These are phyloP conservation scores for Mortierella claussenii DNA, from an alignment of 192 early-diverging fungal species.

Conservation along the genomic window DNA sequence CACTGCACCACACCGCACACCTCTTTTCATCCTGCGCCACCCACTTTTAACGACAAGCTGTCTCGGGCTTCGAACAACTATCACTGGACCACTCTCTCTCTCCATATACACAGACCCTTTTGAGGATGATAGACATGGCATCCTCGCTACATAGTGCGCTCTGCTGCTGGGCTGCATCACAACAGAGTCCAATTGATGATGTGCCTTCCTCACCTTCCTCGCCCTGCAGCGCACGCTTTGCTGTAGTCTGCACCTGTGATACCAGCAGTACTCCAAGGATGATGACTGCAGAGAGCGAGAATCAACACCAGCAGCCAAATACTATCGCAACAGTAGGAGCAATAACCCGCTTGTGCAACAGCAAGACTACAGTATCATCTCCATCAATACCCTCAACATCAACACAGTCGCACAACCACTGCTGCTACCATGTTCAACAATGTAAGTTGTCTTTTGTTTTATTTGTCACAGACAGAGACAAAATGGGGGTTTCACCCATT, in stretches of 20 bases:
- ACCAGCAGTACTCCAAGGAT: neutral
- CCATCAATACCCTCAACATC: neutral
- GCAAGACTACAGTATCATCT: neutral
- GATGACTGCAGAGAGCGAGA: neutral
- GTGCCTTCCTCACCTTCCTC: conserved; percentile 32
- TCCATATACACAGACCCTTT: neutral
- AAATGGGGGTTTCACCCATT: no score
- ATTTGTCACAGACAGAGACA: no score
- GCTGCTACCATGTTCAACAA: conserved; percentile 20
- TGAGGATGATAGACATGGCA: conserved; percentile 27
- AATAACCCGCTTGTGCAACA: no score
- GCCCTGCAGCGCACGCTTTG: conserved; percentile 20
- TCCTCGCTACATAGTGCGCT: conserved; percentile 41
- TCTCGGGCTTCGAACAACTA: no score
- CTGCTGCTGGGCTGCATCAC: conserved; percentile 50
- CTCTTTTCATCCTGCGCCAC: no score
- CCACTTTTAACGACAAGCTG: no score
- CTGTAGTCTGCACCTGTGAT: conserved; percentile 24
- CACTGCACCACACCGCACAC: no score
- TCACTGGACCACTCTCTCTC: no score
- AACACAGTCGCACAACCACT: conserved; percentile 1
- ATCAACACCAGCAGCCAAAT: neutral
- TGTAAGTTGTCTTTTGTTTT: conserved; percentile 5
- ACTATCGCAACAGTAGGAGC: neutral
- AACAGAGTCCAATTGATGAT: conserved; percentile 50